Evolutionary conservation across 805 yeast genomes (phyloP), one percentile per base, ranked within the genome.

Genomic region (Starmerella cellae): DNA sequence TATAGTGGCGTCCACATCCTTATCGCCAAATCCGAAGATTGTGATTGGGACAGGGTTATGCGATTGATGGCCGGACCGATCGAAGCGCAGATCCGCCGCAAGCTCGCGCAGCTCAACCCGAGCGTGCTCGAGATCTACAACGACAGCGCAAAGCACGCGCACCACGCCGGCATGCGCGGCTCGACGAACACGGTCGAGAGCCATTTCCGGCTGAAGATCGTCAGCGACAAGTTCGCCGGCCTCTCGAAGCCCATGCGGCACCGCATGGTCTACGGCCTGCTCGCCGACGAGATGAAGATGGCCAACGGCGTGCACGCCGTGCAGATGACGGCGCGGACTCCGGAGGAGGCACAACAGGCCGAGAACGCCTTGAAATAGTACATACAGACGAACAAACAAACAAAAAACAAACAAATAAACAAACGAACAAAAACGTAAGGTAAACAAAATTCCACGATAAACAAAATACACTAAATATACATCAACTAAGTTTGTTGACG

Each of bases 61-160:
- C 28, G 13, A 8, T 9, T 13, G 28, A 55, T 35, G 19, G 19
- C 38, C 5, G 47, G 50, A 6, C 50, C 81, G 5, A 64, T 75
- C n/a, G 76, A 75, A 43, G 55, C 57, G 29, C 55, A 64, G 33
- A 74, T 78, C 31, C 58, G 62, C 31, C 47, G 56, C 2, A 75
- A 75, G 49, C 53, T 78, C 23, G 49, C 58, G 18, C 47, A 53
- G 5, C 43, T 68, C 68, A 37, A 54, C 63, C 49, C 93, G 74
- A 19, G 55, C 56, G 8, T 59, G 49, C 50, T 66, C 73, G 50
- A 69, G 26, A 69, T 88, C 5, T 66, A 65, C 44, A 88, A 88
- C 58, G 96, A 88, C 60, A 82, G 95, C 5, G 75, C 75, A 60
- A 81, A 81, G 57, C 97, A 88, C 60, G 74, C 85, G 2, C 87